These are phyloP conservation scores for Talaromyces sp. DNA, from an alignment of 2,329 filamentous ascomycete species.

Conservation along the genomic window DNA sequence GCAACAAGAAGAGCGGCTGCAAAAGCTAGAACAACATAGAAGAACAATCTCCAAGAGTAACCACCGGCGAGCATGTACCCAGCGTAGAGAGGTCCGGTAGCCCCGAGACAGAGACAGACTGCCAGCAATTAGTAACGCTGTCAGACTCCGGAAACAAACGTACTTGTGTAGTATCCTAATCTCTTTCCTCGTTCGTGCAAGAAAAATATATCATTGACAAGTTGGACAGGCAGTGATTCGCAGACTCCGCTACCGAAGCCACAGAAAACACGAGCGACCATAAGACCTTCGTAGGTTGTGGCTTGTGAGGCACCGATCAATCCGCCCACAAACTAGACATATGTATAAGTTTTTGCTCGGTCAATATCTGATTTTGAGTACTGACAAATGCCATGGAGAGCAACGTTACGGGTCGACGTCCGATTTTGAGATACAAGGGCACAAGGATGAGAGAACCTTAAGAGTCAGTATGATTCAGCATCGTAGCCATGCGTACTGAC, in stretches of 20 bases:
- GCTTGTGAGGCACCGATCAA: conserved; percentile 44
- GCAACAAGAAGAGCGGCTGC: conserved; percentile 43
- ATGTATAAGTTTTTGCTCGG: background rate
- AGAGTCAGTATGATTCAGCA: background rate
- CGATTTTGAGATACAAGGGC: conserved; percentile 55
- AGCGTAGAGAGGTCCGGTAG: conserved; percentile 56
- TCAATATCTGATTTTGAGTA: background rate
- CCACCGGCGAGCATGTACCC: conserved; percentile 60
- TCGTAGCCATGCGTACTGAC: conserved; percentile 27
- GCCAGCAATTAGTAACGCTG: background rate
- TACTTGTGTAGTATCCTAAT: conserved; percentile 59
- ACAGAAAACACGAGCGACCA: conserved; percentile 44
- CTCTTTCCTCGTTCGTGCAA: conserved; percentile 48
- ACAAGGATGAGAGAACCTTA: conserved; percentile 54
- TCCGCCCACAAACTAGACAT: conserved; percentile 37
- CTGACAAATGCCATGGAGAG: conserved; percentile 39
- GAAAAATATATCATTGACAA: conserved; percentile 50
- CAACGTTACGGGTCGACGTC: conserved; percentile 44
- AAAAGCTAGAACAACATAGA: conserved; percentile 60
- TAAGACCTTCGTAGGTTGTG: conserved; percentile 40
- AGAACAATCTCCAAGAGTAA: conserved; percentile 60
- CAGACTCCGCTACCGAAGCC: conserved; percentile 46
- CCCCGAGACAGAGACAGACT: conserved; percentile 56
- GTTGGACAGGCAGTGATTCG: conserved; percentile 47
- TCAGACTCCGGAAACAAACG: conserved; percentile 14